Evolutionary conservation across 1,139 yeast genomes (phyloP), one percentile per base, ranked within the genome.

Genomic region (Taiozyma sp.): DNA sequence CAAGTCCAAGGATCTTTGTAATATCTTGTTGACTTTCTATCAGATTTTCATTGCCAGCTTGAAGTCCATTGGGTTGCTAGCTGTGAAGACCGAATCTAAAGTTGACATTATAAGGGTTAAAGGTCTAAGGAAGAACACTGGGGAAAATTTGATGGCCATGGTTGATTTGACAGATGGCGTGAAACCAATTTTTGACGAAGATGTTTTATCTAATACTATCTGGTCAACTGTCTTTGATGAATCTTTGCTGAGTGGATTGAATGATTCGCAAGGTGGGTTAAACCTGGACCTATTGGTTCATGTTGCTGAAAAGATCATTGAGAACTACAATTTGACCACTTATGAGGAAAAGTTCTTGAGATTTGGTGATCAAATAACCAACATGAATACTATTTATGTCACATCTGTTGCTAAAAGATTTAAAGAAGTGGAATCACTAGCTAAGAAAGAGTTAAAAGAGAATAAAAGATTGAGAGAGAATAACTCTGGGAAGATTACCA

Each of bases 351-450:
- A 56, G 43, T 61, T 58, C 44, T 34, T 58, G 47, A 42, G 42
- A 8, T 61, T 61, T 51, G 60, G 56, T 10, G 35, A 52, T 2
- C 30, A 47, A n/a, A 53, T 59, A 5, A 55, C 61, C 2, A 61
- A 58, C 42, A 48, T 62, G 42, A 53, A 82, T 54, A 72, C 72
- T 53, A 71, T 85, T 51, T 82, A 85, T 61, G 75, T 83, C 47
- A 76, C 77, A 46, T 83, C 90, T 1, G 83, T 90, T 3, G 75
- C 84, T 35, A 83, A 85, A 62, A 74, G 99, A 54, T 90, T 93
- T 62, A 80, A 80, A 53, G 98, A 91, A 63, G 95, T 91, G 47
- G 98, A 93, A 66, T 83, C 85, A n/a, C 75, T 90, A 59, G 98
- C 98, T 1, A 83, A 95, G 62, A 86, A 83, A 62, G 75, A 88